Evolutionary conservation across 495 filamentous ascomycete species (phyloP), one percentile per base, ranked within the genome.

Genomic region (Daldinia childiae): DNA sequence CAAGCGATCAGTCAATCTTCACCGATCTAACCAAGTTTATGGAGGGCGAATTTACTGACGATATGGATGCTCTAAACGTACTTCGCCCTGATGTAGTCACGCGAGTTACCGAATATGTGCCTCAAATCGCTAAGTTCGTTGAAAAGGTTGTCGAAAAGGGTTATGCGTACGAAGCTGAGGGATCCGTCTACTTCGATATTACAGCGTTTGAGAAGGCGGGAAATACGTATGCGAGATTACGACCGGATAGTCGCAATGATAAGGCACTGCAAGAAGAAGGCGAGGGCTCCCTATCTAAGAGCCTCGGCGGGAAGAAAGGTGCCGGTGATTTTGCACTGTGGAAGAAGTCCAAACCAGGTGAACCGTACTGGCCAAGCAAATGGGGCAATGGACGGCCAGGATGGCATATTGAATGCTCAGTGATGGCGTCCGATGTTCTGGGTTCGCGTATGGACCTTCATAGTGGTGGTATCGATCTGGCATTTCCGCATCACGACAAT

Each of bases 391-490:
- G 95, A 27, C 85, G 95, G 19, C 95, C 95, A 0, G 95, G 95
- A 15, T 98, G 93, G 95, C 95, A 98, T 79, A 98, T 99, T 56
- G 95, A 99, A 82, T 99, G 95, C 87, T 95, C 92, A 0, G 94
- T 93, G 1, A 99, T 99, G 95, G 94, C 94, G 0, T 94, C 91
- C 2, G 91, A 93, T 62, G 88, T 91, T 34, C 83, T 99, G 5
- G 95, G 95, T 7, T 82, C 87, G 45, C 82, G 88, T 61, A 91
- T 99, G 79, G 95, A 99, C 80, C 92, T 98, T 57, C 94, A 98
- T 78, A 95, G 92, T 21, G 95, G 95, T 8, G 95, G 95, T 39
- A 90, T 97, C 59, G 95, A 99, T 78, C 85, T 98, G 58, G 90
- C 90, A 6, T 98, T 98, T 79, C 95, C 95, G 1, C 95, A 99